Evolutionary conservation across 768 basidiomycete species (phyloP).

Genomic region (Lactarius hatsudake): DNA sequence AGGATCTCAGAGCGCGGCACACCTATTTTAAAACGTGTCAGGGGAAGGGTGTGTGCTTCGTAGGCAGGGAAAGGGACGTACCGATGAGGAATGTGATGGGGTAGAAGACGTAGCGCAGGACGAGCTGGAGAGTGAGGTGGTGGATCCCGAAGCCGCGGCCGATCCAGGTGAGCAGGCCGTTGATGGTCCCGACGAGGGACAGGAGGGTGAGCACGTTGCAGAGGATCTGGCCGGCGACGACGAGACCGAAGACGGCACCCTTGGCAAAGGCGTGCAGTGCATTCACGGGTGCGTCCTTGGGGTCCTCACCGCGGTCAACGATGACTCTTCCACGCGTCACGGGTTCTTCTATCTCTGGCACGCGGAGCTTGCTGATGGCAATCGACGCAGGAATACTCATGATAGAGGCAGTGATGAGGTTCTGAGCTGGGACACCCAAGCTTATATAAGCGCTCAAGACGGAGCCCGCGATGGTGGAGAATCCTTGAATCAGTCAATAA

Average conservation of each 20-base stretch:
- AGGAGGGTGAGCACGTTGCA: constrained; percentile 85
- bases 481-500: constrained; percentile 40
- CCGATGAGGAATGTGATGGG: constrained; percentile 78
- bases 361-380: constrained; percentile 83
- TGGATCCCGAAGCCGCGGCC: constrained; percentile 83
- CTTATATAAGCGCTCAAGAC: constrained; percentile 82
- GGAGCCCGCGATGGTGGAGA: constrained; percentile 90
- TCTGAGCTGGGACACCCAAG: constrained; percentile 74
- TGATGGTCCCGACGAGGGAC: constrained; percentile 75
- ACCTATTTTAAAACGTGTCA: constrained; percentile 37
- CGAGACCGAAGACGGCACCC: constrained; percentile 80
- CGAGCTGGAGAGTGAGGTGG: constrained; percentile 76
- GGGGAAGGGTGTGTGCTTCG: constrained; percentile 3
- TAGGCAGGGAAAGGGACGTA: constrained; percentile 18
- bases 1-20: constrained; percentile 82
- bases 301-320: constrained; percentile 69
- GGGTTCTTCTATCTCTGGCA: constrained; percentile 83
- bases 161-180: constrained; percentile 86
- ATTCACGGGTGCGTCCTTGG: constrained; percentile 61
- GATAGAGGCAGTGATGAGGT: constrained; percentile 82
- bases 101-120: constrained; percentile 86
- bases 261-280: constrained; percentile 86
- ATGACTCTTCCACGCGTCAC: constrained; percentile 79
- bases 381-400: constrained; percentile 97
- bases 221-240: constrained; percentile 87